Base-by-base conservation (phyloP, 495 filamentous ascomycete species). In the Astrocystis sublimbata region DNA sequence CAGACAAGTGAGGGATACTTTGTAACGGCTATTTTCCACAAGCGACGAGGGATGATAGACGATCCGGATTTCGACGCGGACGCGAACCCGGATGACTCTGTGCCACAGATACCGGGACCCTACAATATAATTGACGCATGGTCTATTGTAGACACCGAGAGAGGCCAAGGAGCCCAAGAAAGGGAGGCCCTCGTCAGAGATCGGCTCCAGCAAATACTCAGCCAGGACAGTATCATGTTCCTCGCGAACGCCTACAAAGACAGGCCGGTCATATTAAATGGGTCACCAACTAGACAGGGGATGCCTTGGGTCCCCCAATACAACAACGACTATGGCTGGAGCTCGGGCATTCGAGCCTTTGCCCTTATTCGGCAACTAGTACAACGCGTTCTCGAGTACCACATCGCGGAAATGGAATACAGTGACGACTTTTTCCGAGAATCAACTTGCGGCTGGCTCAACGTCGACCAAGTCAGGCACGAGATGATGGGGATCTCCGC, bases 401-500 rank as follows among this genome's bases (percentile, higher is more conserved):
- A 60, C 45, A 51, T 43, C 23, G 1, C 0, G 0, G 13, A 52
- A 51, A 3, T 1, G 2, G 45, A 8, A 26, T 28, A 60, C 30
- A 13, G 28, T 7, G 35, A 38, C 3, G n/a, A 10, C 0, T 28
- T 51, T 23, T 60, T 49, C 17, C 1, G 0, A 0, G 28, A 28
- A 10, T 46, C 58, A 33, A 51, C 45, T 23, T 51, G 45, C n/a
- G 58, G 58, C 31, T 60, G 58, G 58, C 19, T 60, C 3, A 42
- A 60, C 9, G 58, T 60, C 15, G 58, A 60, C 31, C 43, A 60
- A 8, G 58, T 60, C 4, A 26, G 58, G 21, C 17, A 50, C 40
- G 58, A 60, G 15, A 60, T 60, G 58, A 60, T 60, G 45, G 35
- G 58, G 6, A 51, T 60, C 9, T 60, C 45, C 31, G 58, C 43